Conservation (phyloP, 495 filamentous ascomycete genomes). For the Astrocystis sublimbata region DNA sequence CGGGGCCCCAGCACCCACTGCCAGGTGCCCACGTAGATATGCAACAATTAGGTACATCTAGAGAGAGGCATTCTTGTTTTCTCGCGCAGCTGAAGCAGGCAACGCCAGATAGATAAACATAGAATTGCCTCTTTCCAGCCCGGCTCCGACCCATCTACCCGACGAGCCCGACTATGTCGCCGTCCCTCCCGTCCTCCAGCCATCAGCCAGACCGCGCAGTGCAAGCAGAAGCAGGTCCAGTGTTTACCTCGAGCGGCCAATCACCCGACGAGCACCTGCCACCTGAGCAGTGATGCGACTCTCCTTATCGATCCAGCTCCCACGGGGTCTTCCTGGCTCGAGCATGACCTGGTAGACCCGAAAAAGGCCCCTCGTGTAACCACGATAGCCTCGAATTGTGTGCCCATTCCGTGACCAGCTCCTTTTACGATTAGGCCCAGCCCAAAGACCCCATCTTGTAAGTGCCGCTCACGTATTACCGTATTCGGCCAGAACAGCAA, state of each 20-base stretch:
- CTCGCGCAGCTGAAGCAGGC: too few relatives aligned
- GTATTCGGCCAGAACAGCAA: neutral
- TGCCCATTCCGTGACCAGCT: neutral
- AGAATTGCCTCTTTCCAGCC: neutral
- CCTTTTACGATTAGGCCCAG: neutral
- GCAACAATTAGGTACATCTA: too few relatives aligned
- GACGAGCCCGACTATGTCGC: neutral
- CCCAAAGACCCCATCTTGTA: neutral
- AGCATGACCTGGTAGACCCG: constrained; percentile 14
- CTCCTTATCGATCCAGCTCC: too few relatives aligned
- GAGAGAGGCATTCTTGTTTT: constrained; percentile 3
- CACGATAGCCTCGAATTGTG: neutral
- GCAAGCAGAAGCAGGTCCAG: neutral
- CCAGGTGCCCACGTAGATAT: constrained; percentile 7
- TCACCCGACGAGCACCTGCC: neutral
- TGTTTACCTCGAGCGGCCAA: neutral
- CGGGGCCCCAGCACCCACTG: too few relatives aligned
- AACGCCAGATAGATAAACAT: neutral
- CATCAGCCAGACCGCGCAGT: neutral
- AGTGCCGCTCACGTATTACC: neutral
- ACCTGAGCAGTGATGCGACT: neutral
- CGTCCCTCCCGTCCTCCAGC: neutral
- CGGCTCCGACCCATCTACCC: neutral
- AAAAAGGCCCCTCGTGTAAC: neutral
- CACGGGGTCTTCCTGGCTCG: neutral